These are phyloP conservation scores for Nicotiana rustica DNA, from an alignment of 305 asterid species.

Conservation along the genomic window DNA sequence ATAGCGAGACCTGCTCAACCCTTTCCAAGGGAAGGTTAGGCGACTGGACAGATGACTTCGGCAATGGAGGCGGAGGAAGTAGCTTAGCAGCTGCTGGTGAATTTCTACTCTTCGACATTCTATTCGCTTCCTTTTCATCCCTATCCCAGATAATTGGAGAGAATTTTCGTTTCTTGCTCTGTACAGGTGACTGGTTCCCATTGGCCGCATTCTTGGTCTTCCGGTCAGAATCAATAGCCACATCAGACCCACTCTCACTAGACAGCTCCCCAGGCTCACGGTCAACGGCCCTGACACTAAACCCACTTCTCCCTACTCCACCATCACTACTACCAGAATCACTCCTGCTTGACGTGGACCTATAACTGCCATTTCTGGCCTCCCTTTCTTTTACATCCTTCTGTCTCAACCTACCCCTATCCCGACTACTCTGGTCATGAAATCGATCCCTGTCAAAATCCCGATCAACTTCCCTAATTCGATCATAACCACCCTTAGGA, in stretches of 20 bases:
- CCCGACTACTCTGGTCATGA: conserved; percentile 44
- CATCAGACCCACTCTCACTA: conserved; percentile 84
- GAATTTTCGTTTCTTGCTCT: conserved; percentile 69
- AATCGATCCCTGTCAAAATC: conserved; percentile 37
- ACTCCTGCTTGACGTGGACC: conserved; percentile 56
- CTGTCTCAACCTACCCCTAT: conserved; percentile 58
- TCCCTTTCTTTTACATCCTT: conserved; percentile 64
- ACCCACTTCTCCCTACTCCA: conserved; percentile 46
- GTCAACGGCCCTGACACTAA: conserved; percentile 48
- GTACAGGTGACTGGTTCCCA: conserved; percentile 47
- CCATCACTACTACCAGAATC: conserved; percentile 54
- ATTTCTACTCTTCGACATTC: conserved; percentile 45
- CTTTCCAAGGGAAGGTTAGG: conserved; percentile 43
- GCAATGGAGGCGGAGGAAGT: conserved; percentile 42
- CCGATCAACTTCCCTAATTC: conserved; percentile 49
- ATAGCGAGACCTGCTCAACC: conserved; percentile 41
- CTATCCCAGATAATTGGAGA: conserved; percentile 92
- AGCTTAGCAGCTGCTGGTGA: conserved; percentile 41
- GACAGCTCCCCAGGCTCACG: conserved; percentile 93
- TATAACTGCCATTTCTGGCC: conserved; percentile 52
- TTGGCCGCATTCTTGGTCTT: conserved; percentile 49
- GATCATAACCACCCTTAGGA: conserved; percentile 59
- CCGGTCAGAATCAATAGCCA: conserved; percentile 54
- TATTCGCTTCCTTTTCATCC: conserved; percentile 59
- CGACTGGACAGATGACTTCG: conserved; percentile 40